Conservation (phyloP, 2,329 filamentous ascomycete species). For the Parastagonospora avenae region DNA sequence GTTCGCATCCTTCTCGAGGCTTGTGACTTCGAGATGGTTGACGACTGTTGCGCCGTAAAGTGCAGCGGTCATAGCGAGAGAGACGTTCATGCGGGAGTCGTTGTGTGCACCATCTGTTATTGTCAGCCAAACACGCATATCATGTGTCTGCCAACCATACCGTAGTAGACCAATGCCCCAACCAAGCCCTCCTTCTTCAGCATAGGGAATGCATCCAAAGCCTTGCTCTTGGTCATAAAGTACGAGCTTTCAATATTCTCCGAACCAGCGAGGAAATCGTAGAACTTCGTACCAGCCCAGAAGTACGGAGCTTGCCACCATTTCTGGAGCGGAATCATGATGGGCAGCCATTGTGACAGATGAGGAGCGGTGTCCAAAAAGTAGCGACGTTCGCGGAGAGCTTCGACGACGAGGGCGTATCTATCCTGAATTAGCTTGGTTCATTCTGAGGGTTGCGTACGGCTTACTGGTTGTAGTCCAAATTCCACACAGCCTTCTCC, state of each 20-base stretch:
- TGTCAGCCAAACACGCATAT: slow-evolving; percentile 23
- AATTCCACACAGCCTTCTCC: slow-evolving; percentile 84
- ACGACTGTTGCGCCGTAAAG: slow-evolving; percentile 82
- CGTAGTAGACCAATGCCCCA: slow-evolving; percentile 86
- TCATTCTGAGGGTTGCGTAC: background rate
- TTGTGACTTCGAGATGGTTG: slow-evolving; percentile 82
- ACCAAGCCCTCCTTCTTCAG: slow-evolving; percentile 78
- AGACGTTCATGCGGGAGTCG: slow-evolving; percentile 91
- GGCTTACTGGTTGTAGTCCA: slow-evolving; percentile 77
- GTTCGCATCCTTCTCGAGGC: slow-evolving; percentile 73
- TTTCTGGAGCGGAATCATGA: slow-evolving; percentile 80
- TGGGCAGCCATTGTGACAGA: slow-evolving; percentile 79
- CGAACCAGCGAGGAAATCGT: slow-evolving; percentile 82
- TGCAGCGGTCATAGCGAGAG: slow-evolving; percentile 85
- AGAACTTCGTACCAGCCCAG: slow-evolving; percentile 79
- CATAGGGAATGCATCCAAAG: slow-evolving; percentile 87
- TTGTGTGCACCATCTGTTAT: slow-evolving; percentile 80
- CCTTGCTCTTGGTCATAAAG: slow-evolving; percentile 84
- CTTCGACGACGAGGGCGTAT: slow-evolving; percentile 77
- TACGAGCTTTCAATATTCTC: slow-evolving; percentile 90
- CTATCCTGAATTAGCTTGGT: slow-evolving; percentile 24
- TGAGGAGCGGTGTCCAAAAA: slow-evolving; percentile 84
- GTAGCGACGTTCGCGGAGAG: slow-evolving; percentile 79
- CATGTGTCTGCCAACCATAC: slow-evolving; percentile 45
- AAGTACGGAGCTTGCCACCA: slow-evolving; percentile 86